Evolutionary conservation across 208 protist species (phyloP).

Genomic region (Porcisia hertigi): DNA sequence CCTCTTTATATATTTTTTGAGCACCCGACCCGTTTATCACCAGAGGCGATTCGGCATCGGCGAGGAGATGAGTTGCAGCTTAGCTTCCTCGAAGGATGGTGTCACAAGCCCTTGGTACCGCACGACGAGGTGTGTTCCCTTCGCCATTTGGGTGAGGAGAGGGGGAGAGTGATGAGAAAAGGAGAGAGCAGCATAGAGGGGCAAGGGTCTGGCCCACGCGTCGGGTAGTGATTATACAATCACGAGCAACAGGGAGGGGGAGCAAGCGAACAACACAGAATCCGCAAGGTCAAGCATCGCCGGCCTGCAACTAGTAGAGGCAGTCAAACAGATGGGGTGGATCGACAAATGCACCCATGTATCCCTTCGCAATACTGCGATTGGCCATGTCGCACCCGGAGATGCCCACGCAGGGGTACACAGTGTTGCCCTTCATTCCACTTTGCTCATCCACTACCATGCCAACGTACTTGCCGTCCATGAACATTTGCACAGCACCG

Average conservation of each 20-base stretch:
- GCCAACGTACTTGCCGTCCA: slow-evolving; percentile 77
- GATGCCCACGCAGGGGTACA: slow-evolving; percentile 76
- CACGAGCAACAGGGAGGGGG: slow-evolving; percentile 11
- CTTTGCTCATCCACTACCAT: slow-evolving; percentile 57
- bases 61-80: too few species aligned
- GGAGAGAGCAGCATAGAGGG: neutral
- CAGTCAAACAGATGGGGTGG: slow-evolving; percentile 39
- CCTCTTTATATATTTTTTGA: too few species aligned
- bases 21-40: too few species aligned
- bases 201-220: neutral
- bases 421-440: slow-evolving; percentile 59
- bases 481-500: slow-evolving; percentile 81
- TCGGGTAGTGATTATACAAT: neutral
- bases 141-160: too few species aligned
- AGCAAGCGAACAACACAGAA: neutral
- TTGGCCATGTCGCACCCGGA: slow-evolving; percentile 73
- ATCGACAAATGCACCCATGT: slow-evolving; percentile 49
- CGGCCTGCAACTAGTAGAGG: slow-evolving; percentile 34
- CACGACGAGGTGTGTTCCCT: too few species aligned
- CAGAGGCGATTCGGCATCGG: neutral
- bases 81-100: too few species aligned
- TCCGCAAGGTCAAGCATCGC: neutral
- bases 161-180: too few species aligned
- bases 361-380: slow-evolving; percentile 56
- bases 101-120: too few species aligned